These are phyloP conservation scores for Isatis lusitanica DNA, from an alignment of 441 rosid species.

Conservation along the genomic window DNA sequence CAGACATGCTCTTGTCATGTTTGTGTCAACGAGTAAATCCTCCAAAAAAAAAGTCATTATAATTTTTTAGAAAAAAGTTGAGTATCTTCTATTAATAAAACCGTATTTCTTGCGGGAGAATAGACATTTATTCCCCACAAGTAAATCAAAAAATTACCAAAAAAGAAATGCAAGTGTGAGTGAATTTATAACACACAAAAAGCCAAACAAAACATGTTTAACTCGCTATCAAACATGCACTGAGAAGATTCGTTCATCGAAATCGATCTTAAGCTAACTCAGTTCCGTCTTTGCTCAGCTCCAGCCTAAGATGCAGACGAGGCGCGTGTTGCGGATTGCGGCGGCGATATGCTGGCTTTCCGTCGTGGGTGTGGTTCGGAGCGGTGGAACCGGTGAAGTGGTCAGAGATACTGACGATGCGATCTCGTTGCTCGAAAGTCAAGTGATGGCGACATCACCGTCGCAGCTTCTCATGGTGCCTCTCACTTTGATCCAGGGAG, in stretches of 20 bases:
- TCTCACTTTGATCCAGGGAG: slow-evolving; percentile 79
- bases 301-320: slow-evolving; percentile 11
- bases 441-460: slow-evolving; percentile 31
- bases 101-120: not conserved
- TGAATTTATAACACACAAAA: not conserved
- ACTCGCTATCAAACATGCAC: slow-evolving; percentile 21
- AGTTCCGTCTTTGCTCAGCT: not conserved
- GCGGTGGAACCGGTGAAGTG: slow-evolving; percentile 42
- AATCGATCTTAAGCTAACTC: not conserved
- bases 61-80: not conserved
- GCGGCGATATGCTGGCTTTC: slow-evolving; percentile 13
- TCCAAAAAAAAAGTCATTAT: not conserved
- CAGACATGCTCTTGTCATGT: slow-evolving; percentile 10
- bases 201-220: too few relatives aligned
- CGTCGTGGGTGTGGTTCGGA: slow-evolving; percentile 26
- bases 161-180: not conserved
- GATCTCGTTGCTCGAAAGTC: slow-evolving; percentile 40
- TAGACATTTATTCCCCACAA: slow-evolving; percentile 17
- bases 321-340: slow-evolving; percentile 3
- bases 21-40: not conserved
- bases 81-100: not conserved
- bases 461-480: slow-evolving; percentile 64
- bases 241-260: not conserved
- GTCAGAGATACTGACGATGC: slow-evolving; percentile 27
- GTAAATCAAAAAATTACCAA: slow-evolving; percentile 12